A percentile compares a stretch with the other conserved stretches of the same genome.
Conservation (phyloP, 805 yeast genomes). For the Zygoascus bituminiphila region DNA sequence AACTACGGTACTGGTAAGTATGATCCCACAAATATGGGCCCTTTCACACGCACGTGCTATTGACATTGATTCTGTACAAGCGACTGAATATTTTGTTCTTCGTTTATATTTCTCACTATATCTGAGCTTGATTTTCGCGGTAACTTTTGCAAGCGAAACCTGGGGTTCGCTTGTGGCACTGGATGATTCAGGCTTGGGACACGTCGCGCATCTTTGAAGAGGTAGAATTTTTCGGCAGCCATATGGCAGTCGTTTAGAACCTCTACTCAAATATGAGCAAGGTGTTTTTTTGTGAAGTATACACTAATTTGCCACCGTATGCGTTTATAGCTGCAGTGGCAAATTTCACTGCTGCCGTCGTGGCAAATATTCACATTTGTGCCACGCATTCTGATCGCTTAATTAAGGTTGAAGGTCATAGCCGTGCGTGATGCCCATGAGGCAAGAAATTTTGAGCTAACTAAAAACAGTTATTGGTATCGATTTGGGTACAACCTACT, state of each 20-base stretch:
- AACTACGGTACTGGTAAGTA: conserved; percentile 32
- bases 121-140: too few relatives aligned
- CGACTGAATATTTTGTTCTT: too few relatives aligned
- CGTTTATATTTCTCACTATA: too few relatives aligned
- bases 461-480: conserved; percentile 68
- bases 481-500: conserved; percentile 95
- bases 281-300: not conserved
- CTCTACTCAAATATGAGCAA: too few relatives aligned
- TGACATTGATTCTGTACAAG: too few relatives aligned
- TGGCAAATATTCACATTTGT: not conserved
- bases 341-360: not conserved
- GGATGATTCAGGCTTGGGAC: not conserved
- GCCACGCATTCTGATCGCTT: not conserved
- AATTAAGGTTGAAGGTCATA: not conserved
- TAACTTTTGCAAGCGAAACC: too few relatives aligned
- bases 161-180: not conserved
- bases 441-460: not conserved
- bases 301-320: not conserved
- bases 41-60: too few relatives aligned
- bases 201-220: not conserved
- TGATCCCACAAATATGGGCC: too few relatives aligned
- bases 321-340: too few relatives aligned
- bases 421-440: not conserved
- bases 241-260: not conserved
- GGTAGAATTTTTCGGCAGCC: not conserved